A percentile compares a stretch with the other conserved stretches of the same genome.
These are phyloP conservation scores for Starmerella bacillaris DNA, from an alignment of 805 yeast species.

Conservation along the genomic window DNA sequence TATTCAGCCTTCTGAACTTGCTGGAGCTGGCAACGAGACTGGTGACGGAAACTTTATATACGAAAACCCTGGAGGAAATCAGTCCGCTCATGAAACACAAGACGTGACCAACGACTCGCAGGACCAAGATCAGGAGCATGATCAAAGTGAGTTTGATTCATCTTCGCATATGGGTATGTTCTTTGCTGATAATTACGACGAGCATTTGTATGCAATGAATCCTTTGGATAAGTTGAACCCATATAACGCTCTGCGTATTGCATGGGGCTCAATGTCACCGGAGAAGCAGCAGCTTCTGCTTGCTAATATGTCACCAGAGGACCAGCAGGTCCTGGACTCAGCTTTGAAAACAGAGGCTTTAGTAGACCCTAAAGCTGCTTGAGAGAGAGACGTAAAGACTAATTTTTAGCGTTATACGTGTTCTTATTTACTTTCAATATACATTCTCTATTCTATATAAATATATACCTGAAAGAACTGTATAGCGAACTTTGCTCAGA, in stretches of 20 bases:
- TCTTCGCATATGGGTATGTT: slow-evolving; percentile 3
- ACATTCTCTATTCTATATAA: no score
- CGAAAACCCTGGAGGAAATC: slow-evolving; percentile 8
- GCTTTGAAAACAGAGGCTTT: not conserved
- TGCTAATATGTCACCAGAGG: slow-evolving; percentile 25
- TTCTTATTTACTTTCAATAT: no score
- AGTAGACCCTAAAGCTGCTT: slow-evolving; percentile 1
- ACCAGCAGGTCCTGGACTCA: slow-evolving; percentile 8
- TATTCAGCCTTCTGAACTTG: not conserved
- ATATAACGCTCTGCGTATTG: slow-evolving; percentile 38
- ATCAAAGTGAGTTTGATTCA: not conserved
- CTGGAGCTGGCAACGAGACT: not conserved
- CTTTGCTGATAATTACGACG: slow-evolving; percentile 54
- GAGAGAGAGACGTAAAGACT: no score
- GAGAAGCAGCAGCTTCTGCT: slow-evolving; percentile 24
- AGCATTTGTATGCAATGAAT: slow-evolving; percentile 63
- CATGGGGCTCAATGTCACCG: not conserved
- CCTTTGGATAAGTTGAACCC: slow-evolving; percentile 64
- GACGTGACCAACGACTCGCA: slow-evolving; percentile 1
- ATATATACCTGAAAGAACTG: no score
- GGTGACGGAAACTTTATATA: slow-evolving; percentile 10
- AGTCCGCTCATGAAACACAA: slow-evolving; percentile 19
- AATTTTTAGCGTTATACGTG: no score
- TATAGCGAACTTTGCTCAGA: no score
- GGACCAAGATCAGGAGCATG: slow-evolving; percentile 1